A percentile compares a stretch with the other conserved stretches of the same genome.
phyloP scores from a whole-genome alignment of 2,329 filamentous ascomycete genomes.

The Penicillium sumatraense region DNA sequence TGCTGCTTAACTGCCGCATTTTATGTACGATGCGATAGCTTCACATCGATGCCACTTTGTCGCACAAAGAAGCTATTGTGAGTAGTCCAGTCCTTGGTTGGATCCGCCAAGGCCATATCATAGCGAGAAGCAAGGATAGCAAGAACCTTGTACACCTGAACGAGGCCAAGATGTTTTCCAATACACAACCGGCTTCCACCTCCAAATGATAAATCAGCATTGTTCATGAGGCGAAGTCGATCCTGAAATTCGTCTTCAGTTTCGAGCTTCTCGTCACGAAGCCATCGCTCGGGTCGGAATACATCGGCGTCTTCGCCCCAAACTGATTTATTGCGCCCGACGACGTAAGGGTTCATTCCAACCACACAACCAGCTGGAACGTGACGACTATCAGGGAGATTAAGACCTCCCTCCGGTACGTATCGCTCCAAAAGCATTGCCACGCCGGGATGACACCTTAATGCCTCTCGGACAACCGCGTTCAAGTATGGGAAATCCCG shows the following conservation, averaged over 20 bases:
- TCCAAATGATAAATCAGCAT: conserved; percentile 52
- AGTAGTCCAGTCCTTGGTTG: conserved; percentile 53
- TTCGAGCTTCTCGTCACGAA: conserved; percentile 39
- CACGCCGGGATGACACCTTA: conserved; percentile 55
- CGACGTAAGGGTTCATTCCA: conserved; percentile 40
- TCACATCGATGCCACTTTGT: conserved; percentile 60
- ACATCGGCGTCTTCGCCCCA: conserved; percentile 53
- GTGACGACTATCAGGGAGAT: conserved; percentile 32
- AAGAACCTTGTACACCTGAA: conserved; percentile 64
- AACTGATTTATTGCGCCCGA: conserved; percentile 43
- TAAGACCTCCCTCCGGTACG: conserved; percentile 43
- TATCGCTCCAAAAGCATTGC: conserved; percentile 56
- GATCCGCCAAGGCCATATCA: conserved; percentile 56
- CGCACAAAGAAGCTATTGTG: conserved; percentile 65
- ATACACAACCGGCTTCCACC: conserved; percentile 60
- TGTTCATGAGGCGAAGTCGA: conserved; percentile 44
- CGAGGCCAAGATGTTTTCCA: conserved; percentile 58
- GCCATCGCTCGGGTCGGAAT: conserved; percentile 56
- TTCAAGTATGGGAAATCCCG: conserved; percentile 48
- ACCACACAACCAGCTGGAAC: conserved; percentile 40
- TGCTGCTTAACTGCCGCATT: no score
- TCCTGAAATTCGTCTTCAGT: conserved; percentile 37
- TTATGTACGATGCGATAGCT: conserved; percentile 12
- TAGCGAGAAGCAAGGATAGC: conserved; percentile 57
- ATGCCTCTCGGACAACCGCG: conserved; percentile 57